Evolutionary conservation across 2,329 filamentous ascomycete species (phyloP).

Genomic region (Penicillium nordicum): DNA sequence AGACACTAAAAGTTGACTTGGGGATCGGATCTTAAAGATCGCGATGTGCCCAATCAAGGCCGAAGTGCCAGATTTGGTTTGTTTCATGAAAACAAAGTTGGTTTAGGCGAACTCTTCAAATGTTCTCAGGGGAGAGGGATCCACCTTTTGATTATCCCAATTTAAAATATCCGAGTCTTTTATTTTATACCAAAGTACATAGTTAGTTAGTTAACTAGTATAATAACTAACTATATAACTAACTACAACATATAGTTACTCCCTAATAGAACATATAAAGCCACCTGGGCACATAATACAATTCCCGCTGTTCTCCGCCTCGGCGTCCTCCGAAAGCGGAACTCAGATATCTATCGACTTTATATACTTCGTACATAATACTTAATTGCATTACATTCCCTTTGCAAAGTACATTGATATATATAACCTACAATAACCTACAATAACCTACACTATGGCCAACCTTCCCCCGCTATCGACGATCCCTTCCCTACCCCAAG

Average conservation of each 20-base stretch:
- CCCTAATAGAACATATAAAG: too few species aligned
- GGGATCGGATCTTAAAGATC: constrained; percentile 9
- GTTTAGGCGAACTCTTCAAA: constrained; percentile 1
- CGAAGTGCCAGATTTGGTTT: background rate
- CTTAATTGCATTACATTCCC: constrained; percentile 1
- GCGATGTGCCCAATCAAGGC: constrained; percentile 8
- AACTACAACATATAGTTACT: too few species aligned
- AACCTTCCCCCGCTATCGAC: constrained; percentile 57
- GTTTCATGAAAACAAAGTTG: background rate
- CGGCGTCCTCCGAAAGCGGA: constrained; percentile 20
- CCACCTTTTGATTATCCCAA: constrained; percentile 25
- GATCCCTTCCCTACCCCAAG: constrained; percentile 55
- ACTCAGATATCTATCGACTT: background rate
- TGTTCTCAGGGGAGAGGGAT: constrained; percentile 17
- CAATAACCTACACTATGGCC: constrained; percentile 18
- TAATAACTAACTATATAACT: too few species aligned
- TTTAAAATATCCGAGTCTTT: constrained; percentile 6
- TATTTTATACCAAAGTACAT: too few species aligned
- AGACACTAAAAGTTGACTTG: background rate
- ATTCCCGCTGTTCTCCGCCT: constrained; percentile 14
- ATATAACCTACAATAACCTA: background rate
- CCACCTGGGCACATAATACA: too few species aligned
- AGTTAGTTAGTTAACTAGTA: too few species aligned
- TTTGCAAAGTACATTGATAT: too few species aligned
- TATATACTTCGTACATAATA: background rate